Conservation (phyloP, 345 rosid species). For the Eucalyptus sp. region DNA sequence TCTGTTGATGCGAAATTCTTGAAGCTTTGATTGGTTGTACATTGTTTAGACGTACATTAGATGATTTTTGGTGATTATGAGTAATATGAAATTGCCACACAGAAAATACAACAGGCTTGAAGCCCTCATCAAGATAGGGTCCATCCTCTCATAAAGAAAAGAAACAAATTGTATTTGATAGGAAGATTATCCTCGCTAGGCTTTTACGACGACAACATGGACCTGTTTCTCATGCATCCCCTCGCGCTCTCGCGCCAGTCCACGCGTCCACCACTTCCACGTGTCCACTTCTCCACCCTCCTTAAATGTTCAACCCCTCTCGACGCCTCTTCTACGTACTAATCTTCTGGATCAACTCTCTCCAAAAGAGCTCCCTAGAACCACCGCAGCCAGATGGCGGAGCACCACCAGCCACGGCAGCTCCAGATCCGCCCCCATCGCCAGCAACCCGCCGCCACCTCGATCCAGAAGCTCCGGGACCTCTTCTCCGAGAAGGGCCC, state of each 20-base stretch:
- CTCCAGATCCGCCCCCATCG: neutral
- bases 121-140: neutral
- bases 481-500: conserved; percentile 3
- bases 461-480: neutral
- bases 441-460: neutral
- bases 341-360: neutral
- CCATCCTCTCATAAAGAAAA: neutral
- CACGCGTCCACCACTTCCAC: conserved; percentile 8
- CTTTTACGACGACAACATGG: neutral
- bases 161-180: neutral
- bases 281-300: neutral
- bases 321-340: neutral
- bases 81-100: neutral
- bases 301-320: neutral
- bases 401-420: neutral
- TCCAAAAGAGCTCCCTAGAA: neutral
- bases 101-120: neutral
- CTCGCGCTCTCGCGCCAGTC: neutral
- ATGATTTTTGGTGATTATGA: neutral
- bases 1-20: neutral
- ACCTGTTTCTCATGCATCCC: neutral
- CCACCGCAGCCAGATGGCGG: neutral
- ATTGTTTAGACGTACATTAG: neutral
- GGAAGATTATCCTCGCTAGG: neutral
- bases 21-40: neutral